These are phyloP conservation scores for Brettanomyces custersianus DNA, from an alignment of 805 yeast genomes.

Conservation along the genomic window DNA sequence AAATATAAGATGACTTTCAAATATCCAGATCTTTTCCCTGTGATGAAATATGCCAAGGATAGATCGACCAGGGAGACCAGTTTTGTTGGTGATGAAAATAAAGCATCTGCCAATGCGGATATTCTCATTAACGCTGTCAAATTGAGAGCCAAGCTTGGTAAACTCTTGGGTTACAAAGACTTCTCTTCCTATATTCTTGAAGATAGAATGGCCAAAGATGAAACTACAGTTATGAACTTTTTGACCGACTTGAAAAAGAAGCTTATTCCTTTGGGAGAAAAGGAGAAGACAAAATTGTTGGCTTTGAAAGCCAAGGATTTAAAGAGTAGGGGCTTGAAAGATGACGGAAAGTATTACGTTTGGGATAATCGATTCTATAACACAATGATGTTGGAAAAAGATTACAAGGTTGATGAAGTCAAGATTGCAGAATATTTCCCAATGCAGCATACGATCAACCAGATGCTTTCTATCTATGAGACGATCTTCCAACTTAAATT, in stretches of 20 bases:
- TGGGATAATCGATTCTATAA: slow-evolving; percentile 74
- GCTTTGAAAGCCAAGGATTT: slow-evolving; percentile 47
- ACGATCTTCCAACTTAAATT: slow-evolving; percentile 61
- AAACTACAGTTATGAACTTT: slow-evolving; percentile 50
- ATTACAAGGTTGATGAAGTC: slow-evolving; percentile 63
- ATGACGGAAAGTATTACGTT: slow-evolving; percentile 36
- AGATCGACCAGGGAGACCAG: slow-evolving; percentile 61
- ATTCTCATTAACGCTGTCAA: slow-evolving; percentile 52
- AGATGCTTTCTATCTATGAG: slow-evolving; percentile 69
- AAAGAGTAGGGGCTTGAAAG: slow-evolving; percentile 33
- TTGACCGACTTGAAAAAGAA: slow-evolving; percentile 52
- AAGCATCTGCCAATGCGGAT: slow-evolving; percentile 54
- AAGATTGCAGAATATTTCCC: slow-evolving; percentile 76
- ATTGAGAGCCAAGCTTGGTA: slow-evolving; percentile 54
- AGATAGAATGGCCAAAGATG: slow-evolving; percentile 71
- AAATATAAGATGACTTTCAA: slow-evolving; percentile 64
- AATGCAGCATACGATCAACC: slow-evolving; percentile 51
- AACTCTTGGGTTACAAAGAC: slow-evolving; percentile 53
- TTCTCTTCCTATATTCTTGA: slow-evolving; percentile 68
- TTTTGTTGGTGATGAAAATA: slow-evolving; percentile 58
- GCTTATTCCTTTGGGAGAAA: slow-evolving; percentile 48
- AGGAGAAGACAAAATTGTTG: slow-evolving; percentile 41
- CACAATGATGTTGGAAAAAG: slow-evolving; percentile 54
- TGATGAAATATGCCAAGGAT: slow-evolving; percentile 59
- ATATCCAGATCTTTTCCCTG: slow-evolving; percentile 73